Base-by-base conservation (phyloP, 257 asterid species). In the Solanum arcanum region DNA sequence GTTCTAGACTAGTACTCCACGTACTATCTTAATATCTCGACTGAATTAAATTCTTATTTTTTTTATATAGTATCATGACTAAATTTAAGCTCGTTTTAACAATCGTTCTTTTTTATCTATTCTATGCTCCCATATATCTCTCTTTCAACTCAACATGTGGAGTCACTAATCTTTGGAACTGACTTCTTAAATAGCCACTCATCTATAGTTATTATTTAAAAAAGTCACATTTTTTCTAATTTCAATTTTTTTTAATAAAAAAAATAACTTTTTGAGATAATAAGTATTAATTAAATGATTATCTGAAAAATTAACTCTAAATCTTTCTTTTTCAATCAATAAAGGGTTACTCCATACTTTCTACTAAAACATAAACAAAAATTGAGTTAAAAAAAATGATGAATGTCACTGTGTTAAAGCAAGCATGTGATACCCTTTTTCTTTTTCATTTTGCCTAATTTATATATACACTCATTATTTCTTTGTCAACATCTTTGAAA, bases 401-500 rank as follows among this genome's bases (percentile, higher is more conserved):
- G 75, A 13, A 73, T 73, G 13, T 31, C 27, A 52, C 37, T 47
- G 74, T 52, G 12, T 44, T 86, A 74, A 74, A 56, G 88, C 76
- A 73, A 52, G 62, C 76, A 86, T 56, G 88, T 35, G 76, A 37
- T 13, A 9, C 23, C 62, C 35, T 44, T 74, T 86, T 52, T 52
- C 69, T 74, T 52, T 73, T 14, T 44, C 47, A 86, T 9, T 37
- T 33, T 68, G 49, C 62, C 76, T 14, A 11, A 42, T 56, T 74
- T 86, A 46, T 20, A 66, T 16, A 13, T 35, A 68, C 62, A 68
- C 62, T 49, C 47, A 49, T 52, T 35, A 39, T 75, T 64, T 69
- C 85, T 68, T 75, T 86, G 82, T 75, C 85, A 75, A 74, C 31
- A 16, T 56, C 85, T 74, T 86, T 86, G 88, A 86, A 75, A 73